Base-by-base conservation (phyloP, 331 rosid species). In the Dryas integrifolia region DNA sequence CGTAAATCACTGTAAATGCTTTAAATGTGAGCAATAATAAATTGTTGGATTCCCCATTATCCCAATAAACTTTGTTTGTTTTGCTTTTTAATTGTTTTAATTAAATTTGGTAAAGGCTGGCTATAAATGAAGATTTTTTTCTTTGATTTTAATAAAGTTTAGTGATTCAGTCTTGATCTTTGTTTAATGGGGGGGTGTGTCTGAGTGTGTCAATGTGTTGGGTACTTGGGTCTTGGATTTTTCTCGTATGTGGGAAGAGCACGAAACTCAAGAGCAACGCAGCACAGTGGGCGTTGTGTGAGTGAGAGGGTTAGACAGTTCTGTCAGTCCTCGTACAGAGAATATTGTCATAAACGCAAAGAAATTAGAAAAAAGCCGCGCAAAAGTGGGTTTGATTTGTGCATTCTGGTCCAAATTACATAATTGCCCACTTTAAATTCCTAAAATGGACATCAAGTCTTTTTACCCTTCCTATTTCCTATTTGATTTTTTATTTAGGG, bases 341-440 rank as follows among this genome's bases (percentile, higher is more conserved):
- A 87, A 85, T 85, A 91, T 81, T 85, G 92, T 88, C 88, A 87
- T 90, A 72, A 55, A 44, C 55, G 21, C 26, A 10, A 53, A 69
- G 15, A 18, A 52, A 61, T 18, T 58, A 26, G 10, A 26, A 67
- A 56, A 76, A 83, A 64, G 72, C 85, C 88, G 88, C 88, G 88
- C 77, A 82, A 70, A 63, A 81, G 80, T 41, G 3, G 12, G 60
- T 86, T 86, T 84, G 70, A 69, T 82, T 84, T 77, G 58, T 55
- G 55, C 48, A 30, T 43, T 16, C 5, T 9, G 0, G 0, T 7
- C 40, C 11, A 35, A 64, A 58, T 76, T 16, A 47, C 53, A 60
- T 7, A 35, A 11, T 58, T 66, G 50, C 16, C 83, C 80, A 21
- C 30, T 11, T 0, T 6, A 0, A 24, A 26, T 30, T 30, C 35